Evolutionary conservation across 768 basidiomycete genomes (phyloP).

Genomic region (Suillus decipiens): DNA sequence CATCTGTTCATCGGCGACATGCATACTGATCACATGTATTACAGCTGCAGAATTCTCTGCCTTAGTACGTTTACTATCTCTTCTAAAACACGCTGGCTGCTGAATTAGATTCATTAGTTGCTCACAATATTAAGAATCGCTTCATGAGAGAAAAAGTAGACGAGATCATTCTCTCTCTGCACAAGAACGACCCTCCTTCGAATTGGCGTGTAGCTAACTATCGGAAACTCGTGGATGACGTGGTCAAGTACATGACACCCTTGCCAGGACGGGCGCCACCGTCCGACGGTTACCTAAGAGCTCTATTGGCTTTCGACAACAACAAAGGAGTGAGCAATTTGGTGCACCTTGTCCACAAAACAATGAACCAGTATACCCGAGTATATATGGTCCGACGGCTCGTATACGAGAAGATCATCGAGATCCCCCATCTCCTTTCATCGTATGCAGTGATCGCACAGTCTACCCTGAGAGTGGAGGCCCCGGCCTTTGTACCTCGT

Average conservation of each 20-base stretch:
- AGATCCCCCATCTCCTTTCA: no score
- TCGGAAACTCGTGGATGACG: conserved; percentile 11
- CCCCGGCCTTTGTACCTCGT: no score
- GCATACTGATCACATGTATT: conserved; percentile 6
- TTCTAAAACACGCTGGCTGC: background rate
- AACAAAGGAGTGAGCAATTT: no score
- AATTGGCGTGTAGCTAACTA: conserved; percentile 13
- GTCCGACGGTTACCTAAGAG: no score
- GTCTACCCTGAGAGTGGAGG: no score
- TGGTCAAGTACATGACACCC: conserved; percentile 4
- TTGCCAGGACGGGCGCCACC: conserved; percentile 11
- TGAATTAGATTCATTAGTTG: conserved; percentile 26
- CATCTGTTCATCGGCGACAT: background rate
- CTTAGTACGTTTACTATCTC: conserved; percentile 39
- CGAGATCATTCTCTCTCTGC: conserved; percentile 12
- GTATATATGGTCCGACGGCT: no score
- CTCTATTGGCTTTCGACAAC: no score
- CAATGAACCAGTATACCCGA: no score
- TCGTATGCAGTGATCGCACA: no score
- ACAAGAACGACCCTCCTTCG: conserved; percentile 9
- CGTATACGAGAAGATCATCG: no score
- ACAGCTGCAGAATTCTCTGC: conserved; percentile 49
- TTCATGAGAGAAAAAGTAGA: conserved; percentile 9
- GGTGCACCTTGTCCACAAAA: no score
- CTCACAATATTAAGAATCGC: conserved; percentile 30